Evolutionary conservation across 306 rosid genomes (phyloP), one percentile per base, ranked within the genome.

Genomic region (Glycine soja): DNA sequence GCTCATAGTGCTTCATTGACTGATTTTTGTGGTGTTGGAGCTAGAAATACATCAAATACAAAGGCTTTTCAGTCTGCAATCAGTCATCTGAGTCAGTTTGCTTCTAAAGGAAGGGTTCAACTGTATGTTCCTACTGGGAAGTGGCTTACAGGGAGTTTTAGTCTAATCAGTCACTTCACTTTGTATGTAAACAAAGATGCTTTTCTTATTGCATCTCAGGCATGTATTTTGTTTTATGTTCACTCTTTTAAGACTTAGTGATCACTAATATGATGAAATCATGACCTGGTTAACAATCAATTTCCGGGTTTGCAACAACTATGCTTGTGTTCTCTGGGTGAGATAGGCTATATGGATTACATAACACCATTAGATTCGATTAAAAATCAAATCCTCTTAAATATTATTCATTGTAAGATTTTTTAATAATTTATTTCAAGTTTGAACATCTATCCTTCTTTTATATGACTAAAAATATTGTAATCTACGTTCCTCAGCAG

Each of bases 71-170:
- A 88, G 70, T 47, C 88, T 19, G 97, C 97, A 50, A 86, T 93
- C 1, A 72, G 70, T 15, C 77, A 87, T 34, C 83, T 93, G 77
- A 85, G 88, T 73, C 81, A 87, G 78, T 90, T 81, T 81, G 71
- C 80, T 72, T 87, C 91, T 13, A 64, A 78, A 11, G 97, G 91
- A 3, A 93, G 97, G 10, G 79, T 94, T 40, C 89, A 84, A 38
- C 84, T 93, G 3, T 86, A 83, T 73, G 94, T 93, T 82, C 97
- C 97, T 57, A 82, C 94, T 0, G 97, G 97, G 11, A 93, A 87
- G 82, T 93, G 97, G 93, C 87, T 93, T 36, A 91, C 97, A 43
- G 97, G 97, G 3, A 93, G 97, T 82, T 93, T 93, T 89, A 93
- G 75, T 75, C 89, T 88, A 78, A 84, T 85, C 10, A 92, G 95